Percentiles rank a stretch among this genome's conserved stretches.
Evolutionary conservation across 2,329 filamentous ascomycete genomes (phyloP).

Genomic region (Alternaria solani): DNA sequence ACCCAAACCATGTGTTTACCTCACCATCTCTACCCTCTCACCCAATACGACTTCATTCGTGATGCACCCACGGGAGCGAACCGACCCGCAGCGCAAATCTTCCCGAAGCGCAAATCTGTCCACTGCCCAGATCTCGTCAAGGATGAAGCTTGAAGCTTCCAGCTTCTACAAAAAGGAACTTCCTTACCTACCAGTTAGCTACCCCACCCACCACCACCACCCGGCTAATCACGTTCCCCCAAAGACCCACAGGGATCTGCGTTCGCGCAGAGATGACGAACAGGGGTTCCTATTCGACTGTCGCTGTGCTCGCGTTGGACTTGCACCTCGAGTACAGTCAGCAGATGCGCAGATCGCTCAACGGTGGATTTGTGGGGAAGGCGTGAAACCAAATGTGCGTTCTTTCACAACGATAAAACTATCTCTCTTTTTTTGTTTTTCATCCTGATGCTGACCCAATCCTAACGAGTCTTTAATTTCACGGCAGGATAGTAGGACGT

Average conservation of each 20-base stretch:
- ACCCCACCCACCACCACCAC: constrained; percentile 11
- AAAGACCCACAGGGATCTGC: neutral
- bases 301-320: constrained; percentile 1
- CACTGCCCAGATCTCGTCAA: neutral
- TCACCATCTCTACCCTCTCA: neutral
- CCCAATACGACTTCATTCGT: neutral
- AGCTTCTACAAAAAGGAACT: neutral
- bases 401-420: neutral
- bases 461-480: neutral
- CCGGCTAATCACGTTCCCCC: neutral
- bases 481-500: neutral
- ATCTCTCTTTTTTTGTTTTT: neutral
- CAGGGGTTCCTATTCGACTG: neutral
- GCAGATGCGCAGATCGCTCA: neutral
- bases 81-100: constrained; percentile 17
- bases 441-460: neutral
- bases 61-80: constrained; percentile 10
- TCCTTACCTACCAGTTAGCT: neutral
- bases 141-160: constrained; percentile 19
- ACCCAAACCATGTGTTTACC: neutral
- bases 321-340: neutral
- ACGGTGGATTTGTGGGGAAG: neutral
- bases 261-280: neutral
- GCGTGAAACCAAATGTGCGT: neutral
- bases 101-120: constrained; percentile 11